phyloP scores from a whole-genome alignment of 257 asterid genomes.

The Ballota nigra region DNA sequence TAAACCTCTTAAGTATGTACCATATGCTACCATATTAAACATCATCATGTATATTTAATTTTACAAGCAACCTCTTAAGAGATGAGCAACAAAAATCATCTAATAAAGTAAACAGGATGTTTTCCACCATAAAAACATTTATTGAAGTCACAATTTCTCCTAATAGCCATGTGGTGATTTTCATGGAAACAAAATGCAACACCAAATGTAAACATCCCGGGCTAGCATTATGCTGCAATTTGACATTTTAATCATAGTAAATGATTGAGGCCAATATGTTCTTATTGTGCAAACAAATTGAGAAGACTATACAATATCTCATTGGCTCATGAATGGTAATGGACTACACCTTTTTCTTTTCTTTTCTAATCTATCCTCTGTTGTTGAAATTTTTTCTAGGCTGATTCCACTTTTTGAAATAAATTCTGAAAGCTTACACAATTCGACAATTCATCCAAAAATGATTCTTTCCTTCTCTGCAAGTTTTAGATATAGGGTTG shows the following conservation, averaged over 20 bases:
- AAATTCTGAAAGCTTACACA: background rate
- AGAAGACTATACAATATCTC: conserved; percentile 80
- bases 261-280: conserved; percentile 45
- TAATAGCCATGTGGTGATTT: background rate
- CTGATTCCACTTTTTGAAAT: background rate
- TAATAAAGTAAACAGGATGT: background rate
- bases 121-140: background rate
- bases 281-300: no score
- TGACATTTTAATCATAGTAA: background rate
- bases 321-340: conserved; percentile 91
- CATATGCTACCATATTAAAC: no score
- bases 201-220: background rate
- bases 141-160: background rate
- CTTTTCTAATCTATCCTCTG: background rate
- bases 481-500: background rate
- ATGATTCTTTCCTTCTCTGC: background rate
- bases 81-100: background rate
- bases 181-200: no score
- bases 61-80: background rate
- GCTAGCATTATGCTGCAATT: background rate
- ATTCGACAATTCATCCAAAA: background rate
- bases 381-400: no score
- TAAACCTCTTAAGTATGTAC: no score
- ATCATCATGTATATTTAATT: no score
- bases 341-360: no score